Evolutionary conservation across 2,329 filamentous ascomycete species (phyloP), one percentile per base, ranked within the genome.

Genomic region (Botryosphaeria agaves): DNA sequence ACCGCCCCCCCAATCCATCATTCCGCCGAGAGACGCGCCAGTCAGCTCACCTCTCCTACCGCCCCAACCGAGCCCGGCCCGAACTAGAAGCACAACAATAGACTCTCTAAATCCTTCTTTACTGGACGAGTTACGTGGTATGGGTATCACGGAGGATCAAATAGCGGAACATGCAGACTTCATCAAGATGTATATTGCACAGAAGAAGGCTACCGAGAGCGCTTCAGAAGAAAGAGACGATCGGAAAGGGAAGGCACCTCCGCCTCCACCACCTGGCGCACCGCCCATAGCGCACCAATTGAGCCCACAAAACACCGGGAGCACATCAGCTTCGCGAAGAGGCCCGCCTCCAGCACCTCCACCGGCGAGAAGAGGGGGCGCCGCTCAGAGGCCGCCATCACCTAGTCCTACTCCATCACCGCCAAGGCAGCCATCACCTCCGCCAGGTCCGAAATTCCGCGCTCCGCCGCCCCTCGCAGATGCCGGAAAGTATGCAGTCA

Each of bases 391-490:
- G 36, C 52, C 54, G 15, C 54, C 58, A 5, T 61, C 61, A 17
- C 44, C 74, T 53, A 77, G 62, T 59, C 67, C 52, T 52, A 62
- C 49, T 61, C 55, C 59, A 11, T 56, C 59, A 21, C 71, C 79
- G n/a, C 68, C 76, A 18, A 66, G 74, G 45, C 76, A 82, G 35
- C 69, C 76, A 9, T 73, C 76, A 9, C 80, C 82, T 8, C 71
- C 75, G 12, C 46, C 49, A 34, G 52, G 56, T 16, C 65, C 72
- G 6, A 68, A 66, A 42, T 95, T 92, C 58, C 69, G 74, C 39
- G 87, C 82, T 6, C 89, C 89, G 27, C 89, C 89, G 19, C 81
- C 87, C 2, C 57, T 95, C 35, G 72, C 82, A 32, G 85, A 93
- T 51, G 89, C 89, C 34, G 89, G 89, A 21, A 92, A 82, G 53